A percentile compares a stretch with the other conserved stretches of the same genome.
These are phyloP conservation scores for Neofusicoccum umdonicola DNA, from an alignment of 2,329 filamentous ascomycete species.

Conservation along the genomic window DNA sequence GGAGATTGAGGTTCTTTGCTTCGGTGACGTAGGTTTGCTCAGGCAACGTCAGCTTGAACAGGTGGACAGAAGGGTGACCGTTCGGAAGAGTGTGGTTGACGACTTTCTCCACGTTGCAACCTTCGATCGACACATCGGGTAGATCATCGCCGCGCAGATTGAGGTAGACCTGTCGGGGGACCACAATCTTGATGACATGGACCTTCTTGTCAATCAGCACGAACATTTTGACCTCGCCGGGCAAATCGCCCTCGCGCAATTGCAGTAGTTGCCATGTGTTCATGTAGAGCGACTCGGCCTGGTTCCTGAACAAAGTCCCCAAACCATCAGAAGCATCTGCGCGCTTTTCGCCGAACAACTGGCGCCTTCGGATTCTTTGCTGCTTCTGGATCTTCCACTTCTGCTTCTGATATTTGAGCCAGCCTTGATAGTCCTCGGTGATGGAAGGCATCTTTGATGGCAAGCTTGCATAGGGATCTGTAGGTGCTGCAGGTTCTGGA, in stretches of 20 bases:
- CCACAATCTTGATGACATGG: conserved; percentile 81
- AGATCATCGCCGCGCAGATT: conserved; percentile 86
- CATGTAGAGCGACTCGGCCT: conserved; percentile 85
- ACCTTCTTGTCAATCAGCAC: conserved; percentile 93
- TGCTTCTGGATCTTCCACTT: conserved; percentile 99
- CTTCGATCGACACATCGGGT: conserved; percentile 82
- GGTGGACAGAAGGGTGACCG: conserved; percentile 86
- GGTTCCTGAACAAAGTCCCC: conserved; percentile 79
- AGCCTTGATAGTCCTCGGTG: conserved; percentile 81
- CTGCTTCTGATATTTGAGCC: conserved; percentile 91
- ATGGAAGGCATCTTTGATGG: conserved; percentile 82
- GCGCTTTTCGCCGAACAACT: conserved; percentile 86
- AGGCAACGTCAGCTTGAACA: conserved; percentile 89
- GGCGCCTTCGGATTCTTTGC: conserved; percentile 77
- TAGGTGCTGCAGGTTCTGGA: conserved; percentile 44
- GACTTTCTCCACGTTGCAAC: conserved; percentile 88
- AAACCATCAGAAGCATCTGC: conserved; percentile 59
- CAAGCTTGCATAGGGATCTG: conserved; percentile 77
- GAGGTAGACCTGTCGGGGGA: conserved; percentile 84
- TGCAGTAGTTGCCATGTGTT: conserved; percentile 95
- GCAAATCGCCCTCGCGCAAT: conserved; percentile 75
- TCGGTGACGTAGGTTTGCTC: conserved; percentile 87
- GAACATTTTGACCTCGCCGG: conserved; percentile 83
- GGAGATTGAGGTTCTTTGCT: conserved; percentile 72
- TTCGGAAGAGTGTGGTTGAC: conserved; percentile 91